phyloP scores from a whole-genome alignment of 306 rosid species.

The Cucumis cinereus region DNA sequence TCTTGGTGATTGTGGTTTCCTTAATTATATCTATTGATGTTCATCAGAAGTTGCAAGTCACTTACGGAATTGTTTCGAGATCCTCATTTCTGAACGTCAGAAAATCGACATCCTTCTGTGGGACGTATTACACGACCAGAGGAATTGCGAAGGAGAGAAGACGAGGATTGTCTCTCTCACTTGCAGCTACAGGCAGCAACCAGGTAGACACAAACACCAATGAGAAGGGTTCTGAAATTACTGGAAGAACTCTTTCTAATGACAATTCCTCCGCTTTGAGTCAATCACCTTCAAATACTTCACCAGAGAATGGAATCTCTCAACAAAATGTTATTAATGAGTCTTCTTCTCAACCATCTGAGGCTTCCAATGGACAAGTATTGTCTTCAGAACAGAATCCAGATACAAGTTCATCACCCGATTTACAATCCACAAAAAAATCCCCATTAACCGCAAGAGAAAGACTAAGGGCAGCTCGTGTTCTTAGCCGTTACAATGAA shows the following conservation, averaged over 20 bases:
- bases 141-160: slow-evolving; percentile 30
- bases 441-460: slow-evolving; percentile 61
- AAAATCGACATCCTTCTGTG: slow-evolving; percentile 25
- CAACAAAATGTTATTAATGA: slow-evolving; percentile 23
- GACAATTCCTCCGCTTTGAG: slow-evolving; percentile 13
- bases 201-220: slow-evolving; percentile 39
- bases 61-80: slow-evolving; percentile 38
- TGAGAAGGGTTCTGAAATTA: slow-evolving; percentile 25
- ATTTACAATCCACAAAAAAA: slow-evolving; percentile 23
- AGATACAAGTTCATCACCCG: slow-evolving; percentile 22
- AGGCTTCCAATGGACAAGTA: slow-evolving; percentile 31
- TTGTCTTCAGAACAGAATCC: slow-evolving; percentile 13
- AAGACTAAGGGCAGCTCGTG: slow-evolving; percentile 78
- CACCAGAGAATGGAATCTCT: slow-evolving; percentile 15
- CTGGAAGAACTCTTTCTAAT: slow-evolving; percentile 22
- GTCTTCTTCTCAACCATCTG: slow-evolving; percentile 26
- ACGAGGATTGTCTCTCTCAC: slow-evolving; percentile 27
- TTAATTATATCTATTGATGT: slow-evolving; percentile 13
- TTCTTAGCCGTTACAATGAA: slow-evolving; percentile 40
- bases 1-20: slow-evolving; percentile 5
- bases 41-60: slow-evolving; percentile 41
- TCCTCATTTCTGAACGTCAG: slow-evolving; percentile 28
- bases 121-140: slow-evolving; percentile 20
- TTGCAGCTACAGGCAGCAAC: slow-evolving; percentile 58
- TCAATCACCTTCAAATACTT: slow-evolving; percentile 13